Percentiles rank a stretch among this genome's conserved stretches.
These are phyloP conservation scores for Quercus gilva DNA, from an alignment of 306 rosid genomes.

Conservation along the genomic window DNA sequence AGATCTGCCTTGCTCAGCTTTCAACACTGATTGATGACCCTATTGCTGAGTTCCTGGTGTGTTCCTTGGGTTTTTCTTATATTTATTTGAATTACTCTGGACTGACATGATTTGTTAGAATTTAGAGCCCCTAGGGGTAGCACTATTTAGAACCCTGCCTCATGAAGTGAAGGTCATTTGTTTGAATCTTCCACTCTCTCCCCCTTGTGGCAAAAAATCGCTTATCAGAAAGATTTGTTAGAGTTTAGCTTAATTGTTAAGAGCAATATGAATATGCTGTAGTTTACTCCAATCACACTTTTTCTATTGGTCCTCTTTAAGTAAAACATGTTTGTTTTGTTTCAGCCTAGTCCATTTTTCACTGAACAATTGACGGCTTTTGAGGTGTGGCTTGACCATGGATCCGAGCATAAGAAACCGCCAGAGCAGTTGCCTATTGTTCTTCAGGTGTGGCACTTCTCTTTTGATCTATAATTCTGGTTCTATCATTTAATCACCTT, in stretches of 20 bases:
- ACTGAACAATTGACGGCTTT: constrained; percentile 95
- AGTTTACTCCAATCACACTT: not conserved
- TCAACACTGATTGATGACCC: constrained; percentile 85
- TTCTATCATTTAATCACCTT: not conserved
- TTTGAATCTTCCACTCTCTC: too few species aligned
- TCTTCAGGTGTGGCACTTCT: constrained; percentile 71
- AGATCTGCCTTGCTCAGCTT: constrained; percentile 98
- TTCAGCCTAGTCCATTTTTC: constrained; percentile 94
- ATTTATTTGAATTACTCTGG: constrained; percentile 7
- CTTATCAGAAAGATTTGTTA: not conserved
- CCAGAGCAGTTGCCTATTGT: constrained; percentile 98
- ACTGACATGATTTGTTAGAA: not conserved
- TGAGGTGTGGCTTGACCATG: constrained; percentile 99
- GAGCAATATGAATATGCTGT: not conserved
- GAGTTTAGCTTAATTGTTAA: not conserved
- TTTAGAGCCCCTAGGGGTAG: too few species aligned
- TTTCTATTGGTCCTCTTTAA: not conserved
- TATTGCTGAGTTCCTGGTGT: constrained; percentile 82
- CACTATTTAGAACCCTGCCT: too few species aligned
- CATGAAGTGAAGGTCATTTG: too few species aligned
- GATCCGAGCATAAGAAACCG: constrained; percentile 96
- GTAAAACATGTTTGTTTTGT: constrained; percentile 3
- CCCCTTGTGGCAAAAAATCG: too few species aligned
- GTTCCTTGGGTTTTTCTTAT: constrained; percentile 1
- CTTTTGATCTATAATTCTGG: constrained; percentile 22